phyloP scores from a whole-genome alignment of 2,329 filamentous ascomycete species.

The Daldinia eschscholtzii region DNA sequence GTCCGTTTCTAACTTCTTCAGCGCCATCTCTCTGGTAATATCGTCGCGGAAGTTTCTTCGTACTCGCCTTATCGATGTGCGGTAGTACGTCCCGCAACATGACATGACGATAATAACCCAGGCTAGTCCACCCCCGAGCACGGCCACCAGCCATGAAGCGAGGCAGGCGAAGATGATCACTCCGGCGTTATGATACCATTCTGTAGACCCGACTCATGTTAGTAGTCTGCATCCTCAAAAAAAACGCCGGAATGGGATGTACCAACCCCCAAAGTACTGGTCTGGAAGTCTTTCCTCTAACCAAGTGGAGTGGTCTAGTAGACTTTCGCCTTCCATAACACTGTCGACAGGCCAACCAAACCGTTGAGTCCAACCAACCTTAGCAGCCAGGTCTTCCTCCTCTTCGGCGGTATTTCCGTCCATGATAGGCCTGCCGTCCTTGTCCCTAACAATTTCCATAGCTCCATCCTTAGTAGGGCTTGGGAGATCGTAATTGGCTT shows the following conservation, averaged over 20 bases:
- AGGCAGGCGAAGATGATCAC: conserved; percentile 94
- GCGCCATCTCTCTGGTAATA: conserved; percentile 86
- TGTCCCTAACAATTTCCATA: conserved; percentile 65
- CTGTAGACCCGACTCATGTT: conserved; percentile 57
- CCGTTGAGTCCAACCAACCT: conserved; percentile 88
- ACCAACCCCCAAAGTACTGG: conserved; percentile 86
- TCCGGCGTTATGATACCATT: conserved; percentile 99
- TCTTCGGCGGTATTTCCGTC: conserved; percentile 67
- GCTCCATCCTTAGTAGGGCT: conserved; percentile 78
- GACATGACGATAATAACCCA: conserved; percentile 97
- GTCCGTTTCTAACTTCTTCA: conserved; percentile 89
- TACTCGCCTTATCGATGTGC: conserved; percentile 92
- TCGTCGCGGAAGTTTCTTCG: conserved; percentile 97
- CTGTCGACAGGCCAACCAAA: conserved; percentile 78
- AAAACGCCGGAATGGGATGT: conserved; percentile 29
- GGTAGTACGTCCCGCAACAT: conserved; percentile 92
- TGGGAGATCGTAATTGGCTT: conserved; percentile 81
- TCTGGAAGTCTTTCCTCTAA: conserved; percentile 87
- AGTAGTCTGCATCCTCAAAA: conserved; percentile 24
- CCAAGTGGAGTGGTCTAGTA: conserved; percentile 90
- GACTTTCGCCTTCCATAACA: conserved; percentile 70
- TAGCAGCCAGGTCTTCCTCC: conserved; percentile 65
- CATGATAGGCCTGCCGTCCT: conserved; percentile 61
- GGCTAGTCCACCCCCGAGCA: conserved; percentile 89
- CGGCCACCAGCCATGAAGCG: conserved; percentile 87